Evolutionary conservation across 257 asterid genomes (phyloP).

Genomic region (Petunia axillaris): DNA sequence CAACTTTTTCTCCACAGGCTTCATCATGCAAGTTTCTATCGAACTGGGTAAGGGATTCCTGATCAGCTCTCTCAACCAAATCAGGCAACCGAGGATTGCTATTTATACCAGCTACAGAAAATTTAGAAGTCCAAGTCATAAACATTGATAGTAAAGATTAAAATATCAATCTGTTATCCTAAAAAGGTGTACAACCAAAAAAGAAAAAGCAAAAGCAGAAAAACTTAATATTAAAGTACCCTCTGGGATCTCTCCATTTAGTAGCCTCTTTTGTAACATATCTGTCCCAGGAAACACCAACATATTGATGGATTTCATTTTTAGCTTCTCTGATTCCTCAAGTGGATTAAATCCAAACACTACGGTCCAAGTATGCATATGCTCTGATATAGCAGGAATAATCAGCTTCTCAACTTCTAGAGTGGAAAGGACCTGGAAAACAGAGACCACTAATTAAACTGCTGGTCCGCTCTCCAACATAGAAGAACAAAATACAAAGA

Average conservation of each 20-base stretch:
- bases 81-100: slow-evolving; percentile 37
- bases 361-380: slow-evolving; percentile 74
- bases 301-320: slow-evolving; percentile 71
- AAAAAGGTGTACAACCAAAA: slow-evolving; percentile 17
- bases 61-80: slow-evolving; percentile 39
- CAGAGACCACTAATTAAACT: slow-evolving; percentile 23
- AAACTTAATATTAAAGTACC: slow-evolving; percentile 42
- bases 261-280: slow-evolving; percentile 79
- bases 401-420: slow-evolving; percentile 71
- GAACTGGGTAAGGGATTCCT: slow-evolving; percentile 40
- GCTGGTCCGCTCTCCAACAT: neutral
- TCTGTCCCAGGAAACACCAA: slow-evolving; percentile 90
- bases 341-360: slow-evolving; percentile 77
- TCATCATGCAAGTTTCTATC: slow-evolving; percentile 28
- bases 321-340: slow-evolving; percentile 58
- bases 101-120: slow-evolving; percentile 20
- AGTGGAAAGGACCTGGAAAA: slow-evolving; percentile 65
- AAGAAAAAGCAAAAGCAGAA: slow-evolving; percentile 15
- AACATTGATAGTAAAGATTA: slow-evolving; percentile 22
- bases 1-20: slow-evolving; percentile 33
- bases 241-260: slow-evolving; percentile 45
- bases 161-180: slow-evolving; percentile 7
- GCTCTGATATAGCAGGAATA: slow-evolving; percentile 90
- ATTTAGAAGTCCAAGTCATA: slow-evolving; percentile 18
- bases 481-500: neutral